Conservation (phyloP, 805 yeast genomes). For the Candida endomychidarum region DNA sequence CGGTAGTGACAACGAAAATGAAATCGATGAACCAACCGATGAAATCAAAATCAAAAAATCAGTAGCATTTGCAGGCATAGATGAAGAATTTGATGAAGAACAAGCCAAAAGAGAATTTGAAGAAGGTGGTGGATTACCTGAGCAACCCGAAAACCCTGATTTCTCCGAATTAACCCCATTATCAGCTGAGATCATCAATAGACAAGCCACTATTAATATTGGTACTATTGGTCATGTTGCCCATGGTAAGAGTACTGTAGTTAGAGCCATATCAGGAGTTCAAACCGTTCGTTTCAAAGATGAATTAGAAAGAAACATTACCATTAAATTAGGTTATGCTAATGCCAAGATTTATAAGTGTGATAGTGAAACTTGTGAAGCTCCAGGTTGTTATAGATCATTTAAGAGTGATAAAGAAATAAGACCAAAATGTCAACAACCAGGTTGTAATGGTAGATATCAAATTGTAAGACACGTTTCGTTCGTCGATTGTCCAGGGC, state of each 20-base stretch:
- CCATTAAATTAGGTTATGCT: slow-evolving; percentile 98
- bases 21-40: slow-evolving; percentile 40
- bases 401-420: slow-evolving; percentile 95
- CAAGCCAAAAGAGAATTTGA: slow-evolving; percentile 81
- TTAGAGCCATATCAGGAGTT: slow-evolving; percentile 95
- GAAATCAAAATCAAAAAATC: slow-evolving; percentile 55
- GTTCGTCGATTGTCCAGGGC: slow-evolving; percentile 99
- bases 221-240: slow-evolving; percentile 98
- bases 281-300: slow-evolving; percentile 99
- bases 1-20: slow-evolving; percentile 45
- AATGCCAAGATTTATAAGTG: slow-evolving; percentile 97
- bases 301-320: slow-evolving; percentile 98
- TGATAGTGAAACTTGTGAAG: slow-evolving; percentile 80
- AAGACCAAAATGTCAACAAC: slow-evolving; percentile 84
- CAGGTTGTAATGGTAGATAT: slow-evolving; percentile 88
- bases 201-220: slow-evolving; percentile 98
- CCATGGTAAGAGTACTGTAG: slow-evolving; percentile 92
- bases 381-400: slow-evolving; percentile 93
- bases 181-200: slow-evolving; percentile 92
- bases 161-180: slow-evolving; percentile 78
- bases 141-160: slow-evolving; percentile 90
- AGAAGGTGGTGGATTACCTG: slow-evolving; percentile 98
- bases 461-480: slow-evolving; percentile 93
- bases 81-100: slow-evolving; percentile 70
- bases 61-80: slow-evolving; percentile 79